These are phyloP conservation scores for Radiomyces spectabilis DNA, from an alignment of 192 early-diverging fungal genomes.

Conservation along the genomic window DNA sequence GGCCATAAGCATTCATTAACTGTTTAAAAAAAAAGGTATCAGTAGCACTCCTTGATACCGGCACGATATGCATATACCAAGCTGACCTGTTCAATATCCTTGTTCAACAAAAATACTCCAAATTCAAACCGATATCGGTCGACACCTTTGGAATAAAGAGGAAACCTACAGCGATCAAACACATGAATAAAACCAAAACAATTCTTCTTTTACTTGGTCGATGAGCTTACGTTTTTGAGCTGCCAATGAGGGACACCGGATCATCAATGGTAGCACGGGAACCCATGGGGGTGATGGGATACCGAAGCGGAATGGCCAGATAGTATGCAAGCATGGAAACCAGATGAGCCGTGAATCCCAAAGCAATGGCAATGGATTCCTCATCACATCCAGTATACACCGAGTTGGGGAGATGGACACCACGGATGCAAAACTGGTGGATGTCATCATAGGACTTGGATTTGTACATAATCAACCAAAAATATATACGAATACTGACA, in stretches of 20 bases:
- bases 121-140: slow-evolving; percentile 72
- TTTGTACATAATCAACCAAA: slow-evolving; percentile 9
- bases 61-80: too few species aligned
- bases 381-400: slow-evolving; percentile 45
- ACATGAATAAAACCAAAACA: neutral
- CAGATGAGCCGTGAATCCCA: slow-evolving; percentile 66
- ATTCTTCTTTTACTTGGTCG: neutral
- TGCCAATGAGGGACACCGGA: slow-evolving; percentile 29
- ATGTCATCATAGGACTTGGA: slow-evolving; percentile 33
- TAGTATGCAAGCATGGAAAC: slow-evolving; percentile 64
- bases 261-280: slow-evolving; percentile 60
- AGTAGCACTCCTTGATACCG: too few species aligned
- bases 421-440: slow-evolving; percentile 38
- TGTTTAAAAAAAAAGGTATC: slow-evolving; percentile 25
- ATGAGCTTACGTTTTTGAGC: slow-evolving; percentile 28
- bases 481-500: too few species aligned
- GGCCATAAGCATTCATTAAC: slow-evolving; percentile 61
- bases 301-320: slow-evolving; percentile 59
- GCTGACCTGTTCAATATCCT: slow-evolving; percentile 76
- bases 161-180: slow-evolving; percentile 50
- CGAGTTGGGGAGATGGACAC: slow-evolving; percentile 49
- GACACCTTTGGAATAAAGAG: slow-evolving; percentile 58
- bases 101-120: slow-evolving; percentile 78
- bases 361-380: slow-evolving; percentile 56
- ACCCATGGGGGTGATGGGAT: slow-evolving; percentile 69